Conservation (phyloP, 1,284 basidiomycete genomes). For the Cryptococcus hybrid region DNA sequence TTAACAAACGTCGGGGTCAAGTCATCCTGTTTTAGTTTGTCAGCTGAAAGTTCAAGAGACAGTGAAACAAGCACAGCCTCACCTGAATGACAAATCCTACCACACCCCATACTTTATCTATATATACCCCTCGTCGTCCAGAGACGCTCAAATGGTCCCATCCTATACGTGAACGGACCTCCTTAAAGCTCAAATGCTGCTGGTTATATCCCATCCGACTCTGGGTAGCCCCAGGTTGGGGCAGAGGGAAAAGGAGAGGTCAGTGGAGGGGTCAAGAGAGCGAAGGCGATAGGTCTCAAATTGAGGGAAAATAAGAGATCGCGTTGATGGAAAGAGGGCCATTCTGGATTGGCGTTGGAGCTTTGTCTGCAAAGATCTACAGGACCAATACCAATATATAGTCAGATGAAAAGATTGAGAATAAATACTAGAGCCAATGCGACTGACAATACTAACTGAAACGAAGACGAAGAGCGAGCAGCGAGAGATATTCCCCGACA, state of each 20-base stretch:
- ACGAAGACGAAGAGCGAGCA: no score
- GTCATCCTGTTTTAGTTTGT: constrained; percentile 52
- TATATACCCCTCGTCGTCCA: constrained; percentile 57
- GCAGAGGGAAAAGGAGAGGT: constrained; percentile 27
- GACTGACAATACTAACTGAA: no score
- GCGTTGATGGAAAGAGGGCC: constrained; percentile 30
- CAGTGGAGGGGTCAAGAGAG: constrained; percentile 29
- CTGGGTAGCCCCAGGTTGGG: constrained; percentile 38
- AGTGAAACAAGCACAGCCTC: constrained; percentile 12
- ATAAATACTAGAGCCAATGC: no score
- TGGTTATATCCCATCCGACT: constrained; percentile 29
- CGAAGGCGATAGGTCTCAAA: constrained; percentile 47
- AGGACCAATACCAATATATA: no score
- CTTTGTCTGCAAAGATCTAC: no score
- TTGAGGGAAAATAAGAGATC: constrained; percentile 32
- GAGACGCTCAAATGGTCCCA: constrained; percentile 75
- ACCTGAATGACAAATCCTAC: constrained; percentile 60
- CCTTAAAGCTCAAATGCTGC: constrained; percentile 49
- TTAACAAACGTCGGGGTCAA: constrained; percentile 58
- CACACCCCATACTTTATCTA: constrained; percentile 67
- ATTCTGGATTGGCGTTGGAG: constrained; percentile 5
- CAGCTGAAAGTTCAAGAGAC: constrained; percentile 22
- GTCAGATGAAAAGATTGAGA: no score
- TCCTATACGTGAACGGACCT: constrained; percentile 76
- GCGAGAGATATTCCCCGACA: no score